Evolutionary conservation across 345 rosid genomes (phyloP).

Genomic region (Eucalyptus camaldulensis): DNA sequence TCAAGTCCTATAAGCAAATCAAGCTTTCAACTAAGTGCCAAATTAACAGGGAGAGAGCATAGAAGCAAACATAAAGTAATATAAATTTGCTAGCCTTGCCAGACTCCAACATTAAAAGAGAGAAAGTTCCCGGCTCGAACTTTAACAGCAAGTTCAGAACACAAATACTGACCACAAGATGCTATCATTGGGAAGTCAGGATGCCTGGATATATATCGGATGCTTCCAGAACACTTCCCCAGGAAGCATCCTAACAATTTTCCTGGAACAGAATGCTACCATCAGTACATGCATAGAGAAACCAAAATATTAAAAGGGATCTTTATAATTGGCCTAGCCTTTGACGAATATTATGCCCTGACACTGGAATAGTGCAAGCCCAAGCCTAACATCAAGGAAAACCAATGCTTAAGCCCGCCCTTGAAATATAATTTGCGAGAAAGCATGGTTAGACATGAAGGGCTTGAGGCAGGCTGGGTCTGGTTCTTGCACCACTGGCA

Average conservation of each 20-base stretch:
- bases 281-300: neutral
- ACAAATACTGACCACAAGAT: constrained; percentile 66
- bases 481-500: neutral
- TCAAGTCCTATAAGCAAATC: constrained; percentile 51
- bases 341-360: neutral
- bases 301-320: neutral
- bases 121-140: neutral
- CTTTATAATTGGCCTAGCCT: neutral
- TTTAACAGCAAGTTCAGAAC: neutral
- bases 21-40: neutral
- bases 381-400: neutral
- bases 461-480: neutral
- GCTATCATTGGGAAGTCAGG: constrained; percentile 67
- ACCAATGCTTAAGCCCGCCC: neutral
- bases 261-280: constrained; percentile 26
- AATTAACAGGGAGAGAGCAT: neutral
- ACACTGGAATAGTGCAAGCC: neutral
- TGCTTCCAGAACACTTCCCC: constrained; percentile 92
- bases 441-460: neutral
- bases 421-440: neutral
- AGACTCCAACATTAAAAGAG: neutral
- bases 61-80: neutral
- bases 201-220: constrained; percentile 74
- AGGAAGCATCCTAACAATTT: constrained; percentile 73
- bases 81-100: neutral